phyloP scores from a whole-genome alignment of 257 asterid genomes.

The Gentiana dahurica region DNA sequence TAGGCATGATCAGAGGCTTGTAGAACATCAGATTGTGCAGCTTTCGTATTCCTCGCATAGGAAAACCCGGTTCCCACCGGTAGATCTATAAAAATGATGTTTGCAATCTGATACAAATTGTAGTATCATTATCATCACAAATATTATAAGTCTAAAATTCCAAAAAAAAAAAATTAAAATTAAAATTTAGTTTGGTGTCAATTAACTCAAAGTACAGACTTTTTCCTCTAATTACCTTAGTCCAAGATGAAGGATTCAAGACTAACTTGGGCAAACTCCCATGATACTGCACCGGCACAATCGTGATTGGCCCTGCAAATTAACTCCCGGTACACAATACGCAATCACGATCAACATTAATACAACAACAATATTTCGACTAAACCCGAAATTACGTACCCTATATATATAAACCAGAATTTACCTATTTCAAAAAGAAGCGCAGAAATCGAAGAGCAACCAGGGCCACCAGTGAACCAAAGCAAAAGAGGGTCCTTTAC shows the following conservation, averaged over 20 bases:
- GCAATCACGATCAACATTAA: too few species aligned
- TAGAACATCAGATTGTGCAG: too few species aligned
- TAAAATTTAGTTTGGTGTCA: not conserved
- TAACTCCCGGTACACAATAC: not conserved
- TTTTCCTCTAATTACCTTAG: conserved; percentile 13
- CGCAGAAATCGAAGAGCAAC: conserved; percentile 5
- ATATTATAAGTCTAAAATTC: not conserved
- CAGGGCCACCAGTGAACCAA: conserved; percentile 13
- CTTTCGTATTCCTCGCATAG: too few species aligned
- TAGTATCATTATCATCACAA: conserved; percentile 10
- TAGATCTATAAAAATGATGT: conserved; percentile 11
- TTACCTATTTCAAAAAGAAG: conserved; percentile 3
- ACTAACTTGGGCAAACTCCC: conserved; percentile 19
- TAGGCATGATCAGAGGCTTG: too few species aligned
- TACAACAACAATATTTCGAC: not conserved
- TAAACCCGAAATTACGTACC: not conserved
- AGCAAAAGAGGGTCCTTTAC: conserved; percentile 6
- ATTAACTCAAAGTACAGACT: not conserved
- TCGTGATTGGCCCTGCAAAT: conserved; percentile 14
- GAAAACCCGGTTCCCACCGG: not conserved
- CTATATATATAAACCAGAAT: not conserved
- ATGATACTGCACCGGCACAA: conserved; percentile 12
- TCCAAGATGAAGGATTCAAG: conserved; percentile 17
- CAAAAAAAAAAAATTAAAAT: not conserved
- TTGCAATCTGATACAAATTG: conserved; percentile 17